These are phyloP conservation scores for Phlyctochytrium planicorne DNA, from an alignment of 192 early-diverging fungal genomes.

Conservation along the genomic window DNA sequence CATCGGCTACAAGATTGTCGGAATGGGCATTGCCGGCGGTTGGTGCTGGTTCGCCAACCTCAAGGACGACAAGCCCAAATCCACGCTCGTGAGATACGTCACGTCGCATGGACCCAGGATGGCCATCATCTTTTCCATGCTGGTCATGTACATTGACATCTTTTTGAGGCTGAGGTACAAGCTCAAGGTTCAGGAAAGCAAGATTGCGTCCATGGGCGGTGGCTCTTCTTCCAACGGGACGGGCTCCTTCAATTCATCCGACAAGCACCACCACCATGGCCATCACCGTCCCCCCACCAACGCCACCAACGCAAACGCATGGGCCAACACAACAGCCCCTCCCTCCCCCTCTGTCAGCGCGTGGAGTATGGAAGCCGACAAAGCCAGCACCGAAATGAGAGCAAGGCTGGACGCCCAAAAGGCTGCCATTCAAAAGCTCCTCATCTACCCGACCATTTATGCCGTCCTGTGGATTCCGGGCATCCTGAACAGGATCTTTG, in stretches of 20 bases:
- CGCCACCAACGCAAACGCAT: neutral
- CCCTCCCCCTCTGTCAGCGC: too few relatives aligned
- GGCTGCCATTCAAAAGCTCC: too few relatives aligned
- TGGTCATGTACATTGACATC: neutral
- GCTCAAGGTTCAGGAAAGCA: neutral
- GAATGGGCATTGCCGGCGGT: neutral
- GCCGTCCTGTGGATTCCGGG: too few relatives aligned
- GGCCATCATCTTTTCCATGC: neutral
- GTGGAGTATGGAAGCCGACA: too few relatives aligned
- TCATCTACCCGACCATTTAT: too few relatives aligned
- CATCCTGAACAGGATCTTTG: too few relatives aligned
- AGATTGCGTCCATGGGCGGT: neutral
- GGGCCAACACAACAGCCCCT: neutral
- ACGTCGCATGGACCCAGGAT: neutral
- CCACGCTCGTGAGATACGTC: neutral
- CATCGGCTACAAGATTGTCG: neutral
- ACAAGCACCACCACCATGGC: too few relatives aligned
- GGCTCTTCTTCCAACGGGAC: neutral
- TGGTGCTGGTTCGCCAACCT: constrained; percentile 5
- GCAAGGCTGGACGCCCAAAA: neutral
- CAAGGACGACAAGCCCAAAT: neutral
- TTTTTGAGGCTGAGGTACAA: neutral
- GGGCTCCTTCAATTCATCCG: too few relatives aligned
- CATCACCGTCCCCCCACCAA: neutral
- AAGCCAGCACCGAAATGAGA: neutral